Conservation (phyloP, 1,284 basidiomycete genomes). For the Cryptococcus sp. region DNA sequence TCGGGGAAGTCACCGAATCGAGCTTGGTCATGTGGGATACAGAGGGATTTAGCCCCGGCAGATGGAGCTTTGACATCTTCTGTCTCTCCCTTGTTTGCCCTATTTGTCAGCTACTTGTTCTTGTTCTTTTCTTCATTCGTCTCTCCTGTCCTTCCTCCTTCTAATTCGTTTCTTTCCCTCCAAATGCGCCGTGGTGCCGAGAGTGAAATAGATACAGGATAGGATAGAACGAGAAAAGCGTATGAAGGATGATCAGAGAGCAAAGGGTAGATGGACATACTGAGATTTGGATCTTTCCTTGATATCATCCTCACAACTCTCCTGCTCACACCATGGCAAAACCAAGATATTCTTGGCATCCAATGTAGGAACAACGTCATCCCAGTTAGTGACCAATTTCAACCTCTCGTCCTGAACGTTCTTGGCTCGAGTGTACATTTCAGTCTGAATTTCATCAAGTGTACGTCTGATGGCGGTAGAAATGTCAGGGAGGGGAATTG, state of each 20-base stretch:
- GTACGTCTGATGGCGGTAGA: conserved; percentile 59
- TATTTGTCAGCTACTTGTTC: conserved; percentile 39
- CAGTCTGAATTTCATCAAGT: conserved; percentile 80
- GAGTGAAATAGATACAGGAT: neutral
- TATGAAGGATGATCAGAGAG: neutral
- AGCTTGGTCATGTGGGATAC: conserved; percentile 92
- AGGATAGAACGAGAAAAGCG: neutral
- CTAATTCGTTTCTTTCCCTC: too few relatives aligned
- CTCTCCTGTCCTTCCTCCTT: too few relatives aligned
- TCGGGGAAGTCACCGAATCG: conserved; percentile 59
- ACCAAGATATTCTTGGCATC: conserved; percentile 85
- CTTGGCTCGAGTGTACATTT: conserved; percentile 82
- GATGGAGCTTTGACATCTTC: conserved; percentile 92
- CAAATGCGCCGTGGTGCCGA: too few relatives aligned
- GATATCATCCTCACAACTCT: conserved; percentile 95
- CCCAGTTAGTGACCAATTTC: conserved; percentile 77
- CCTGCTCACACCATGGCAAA: conserved; percentile 95
- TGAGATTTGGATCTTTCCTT: conserved; percentile 78
- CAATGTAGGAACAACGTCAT: conserved; percentile 82
- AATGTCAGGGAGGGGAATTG: conserved; percentile 66
- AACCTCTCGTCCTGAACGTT: conserved; percentile 69
- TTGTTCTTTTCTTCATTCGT: neutral
- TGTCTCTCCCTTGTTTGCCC: conserved; percentile 60
- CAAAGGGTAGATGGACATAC: conserved; percentile 52
- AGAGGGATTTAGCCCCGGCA: conserved; percentile 96